Conservation (phyloP, 2,329 filamentous ascomycete species). For the Penicillium sp. region DNA sequence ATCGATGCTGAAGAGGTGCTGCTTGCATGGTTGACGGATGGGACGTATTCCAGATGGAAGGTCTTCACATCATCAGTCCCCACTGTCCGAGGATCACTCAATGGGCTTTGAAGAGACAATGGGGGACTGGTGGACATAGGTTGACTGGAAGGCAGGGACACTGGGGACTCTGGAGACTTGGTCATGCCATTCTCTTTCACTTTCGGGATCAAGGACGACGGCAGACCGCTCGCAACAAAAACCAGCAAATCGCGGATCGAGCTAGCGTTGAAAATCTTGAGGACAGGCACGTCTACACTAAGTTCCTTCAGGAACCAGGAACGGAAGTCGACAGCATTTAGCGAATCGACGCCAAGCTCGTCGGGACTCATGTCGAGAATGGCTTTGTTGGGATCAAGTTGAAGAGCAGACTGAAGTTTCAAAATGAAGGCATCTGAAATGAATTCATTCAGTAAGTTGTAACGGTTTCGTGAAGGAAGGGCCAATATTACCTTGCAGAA, state of each 20-base stretch:
- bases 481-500: conserved; percentile 16
- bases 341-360: conserved; percentile 28
- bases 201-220: conserved; percentile 15
- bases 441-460: not conserved
- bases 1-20: conserved; percentile 14
- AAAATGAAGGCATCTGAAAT: conserved; percentile 18
- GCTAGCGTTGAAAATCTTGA: conserved; percentile 27
- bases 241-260: conserved; percentile 22
- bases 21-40: not conserved
- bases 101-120: not conserved
- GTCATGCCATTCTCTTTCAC: not conserved
- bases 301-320: conserved; percentile 29
- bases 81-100: not conserved
- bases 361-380: conserved; percentile 22
- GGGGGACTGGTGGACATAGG: no score
- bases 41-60: conserved; percentile 9
- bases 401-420: conserved; percentile 21
- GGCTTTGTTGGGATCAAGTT: conserved; percentile 16
- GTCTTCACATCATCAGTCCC: not conserved
- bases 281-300: conserved; percentile 24
- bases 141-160: not conserved
- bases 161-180: not conserved
- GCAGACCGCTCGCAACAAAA: conserved; percentile 11
- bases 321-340: conserved; percentile 29
- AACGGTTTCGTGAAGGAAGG: no score